These are phyloP conservation scores for Starmerella bombicola DNA, from an alignment of 805 yeast genomes.

Conservation along the genomic window DNA sequence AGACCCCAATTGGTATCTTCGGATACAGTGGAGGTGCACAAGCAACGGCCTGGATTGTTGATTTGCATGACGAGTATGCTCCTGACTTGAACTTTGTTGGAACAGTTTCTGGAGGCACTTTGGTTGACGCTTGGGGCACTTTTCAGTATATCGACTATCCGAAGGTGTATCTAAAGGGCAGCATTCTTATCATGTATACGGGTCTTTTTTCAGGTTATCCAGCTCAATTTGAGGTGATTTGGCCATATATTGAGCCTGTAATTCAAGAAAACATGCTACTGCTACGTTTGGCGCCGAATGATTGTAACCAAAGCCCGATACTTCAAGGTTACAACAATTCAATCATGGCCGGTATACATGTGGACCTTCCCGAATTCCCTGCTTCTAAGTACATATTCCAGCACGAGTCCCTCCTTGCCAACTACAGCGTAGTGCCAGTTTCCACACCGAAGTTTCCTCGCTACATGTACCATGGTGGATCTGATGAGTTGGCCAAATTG, in stretches of 20 bases:
- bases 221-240: conserved; percentile 4
- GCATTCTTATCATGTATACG: conserved; percentile 20
- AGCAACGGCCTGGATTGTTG: conserved; percentile 26
- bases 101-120: conserved; percentile 17
- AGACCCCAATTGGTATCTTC: conserved; percentile 4
- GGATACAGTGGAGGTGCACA: conserved; percentile 16
- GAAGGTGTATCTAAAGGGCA: conserved; percentile 18
- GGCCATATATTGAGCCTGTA: conserved; percentile 2
- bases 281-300: background rate
- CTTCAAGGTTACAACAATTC: background rate
- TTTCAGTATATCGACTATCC: conserved; percentile 13
- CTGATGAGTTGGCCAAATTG: conserved; percentile 21
- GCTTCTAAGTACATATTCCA: conserved; percentile 4
- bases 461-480: conserved; percentile 21
- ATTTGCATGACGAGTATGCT: conserved; percentile 23
- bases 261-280: conserved; percentile 5
- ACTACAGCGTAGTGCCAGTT: conserved; percentile 10
- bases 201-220: conserved; percentile 23
- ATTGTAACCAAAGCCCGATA: background rate
- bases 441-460: conserved; percentile 20
- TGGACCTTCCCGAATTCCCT: conserved; percentile 16
- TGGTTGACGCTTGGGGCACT: conserved; percentile 16
- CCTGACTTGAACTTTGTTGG: conserved; percentile 24
- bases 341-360: conserved; percentile 12
- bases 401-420: conserved; percentile 6